Evolutionary conservation across 148 eudicot genomes (phyloP), one percentile per base, ranked within the genome.

Genomic region (Euryodendron excelsum): DNA sequence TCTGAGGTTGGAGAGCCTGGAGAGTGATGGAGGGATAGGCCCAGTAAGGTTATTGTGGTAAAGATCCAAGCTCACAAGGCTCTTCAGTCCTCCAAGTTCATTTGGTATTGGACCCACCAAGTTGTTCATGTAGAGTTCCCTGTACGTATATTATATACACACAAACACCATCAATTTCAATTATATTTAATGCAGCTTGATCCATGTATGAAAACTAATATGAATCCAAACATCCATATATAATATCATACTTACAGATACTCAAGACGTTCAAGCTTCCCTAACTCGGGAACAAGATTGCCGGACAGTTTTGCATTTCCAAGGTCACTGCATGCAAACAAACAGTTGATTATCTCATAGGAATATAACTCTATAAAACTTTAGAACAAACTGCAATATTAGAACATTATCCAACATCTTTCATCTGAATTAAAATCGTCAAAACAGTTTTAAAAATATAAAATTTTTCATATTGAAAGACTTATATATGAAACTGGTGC

Each of bases 301-400:
- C 98, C 98, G 27, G 93, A 88, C 68, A 94, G 85, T 82, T 89
- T 90, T 73, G 96, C 92, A 75, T 94, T 94, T 82, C 96, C 90
- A 56, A 88, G 87, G 84, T 88, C 91, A 73, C 92, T 83, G 80
- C 89, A 82, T 45, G 14, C 3, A 50, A 7, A 50, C n/a, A 50
- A n/a, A n/a, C n/a, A n/a, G 20, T 50, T 73, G 12, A 53, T 23
- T 73, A 55, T 30, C 58, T 56, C 58, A 39, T 39, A 39, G 5
- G 44, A 39, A 39, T 39, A 50, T 18, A 7, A 59, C 4, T 23
- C 15, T 17, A 28, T 30, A 75, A 11, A 75, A 30, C 3, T 58
- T 5, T n/a, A n/a, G n/a, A n/a, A n/a, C n/a, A n/a, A n/a, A n/a
- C n/a, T n/a, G n/a, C n/a, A n/a, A n/a, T n/a, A n/a, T n/a, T n/a